Evolutionary conservation across 305 asterid genomes (phyloP).

Genomic region (Andrographis paniculata): DNA sequence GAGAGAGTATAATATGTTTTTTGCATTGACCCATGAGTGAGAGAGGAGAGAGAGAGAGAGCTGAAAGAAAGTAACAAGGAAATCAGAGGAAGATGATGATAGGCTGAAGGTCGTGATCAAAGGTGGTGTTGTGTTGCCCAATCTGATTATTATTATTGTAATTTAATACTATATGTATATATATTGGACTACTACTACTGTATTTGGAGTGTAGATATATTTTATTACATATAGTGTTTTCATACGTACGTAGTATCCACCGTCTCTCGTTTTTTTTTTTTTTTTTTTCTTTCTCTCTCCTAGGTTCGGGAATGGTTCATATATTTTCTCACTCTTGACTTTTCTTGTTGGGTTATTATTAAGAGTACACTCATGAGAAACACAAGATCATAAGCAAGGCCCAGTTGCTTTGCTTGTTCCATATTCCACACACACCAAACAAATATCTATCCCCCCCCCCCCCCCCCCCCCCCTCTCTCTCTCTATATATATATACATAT

Average conservation of each 20-base stretch:
- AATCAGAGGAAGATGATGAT: neutral
- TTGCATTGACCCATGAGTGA: constrained; percentile 3
- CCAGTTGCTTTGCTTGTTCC: neutral
- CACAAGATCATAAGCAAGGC: neutral
- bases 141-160: neutral
- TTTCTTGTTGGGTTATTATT: constrained; percentile 1
- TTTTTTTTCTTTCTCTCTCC: neutral
- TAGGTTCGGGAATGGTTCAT: neutral
- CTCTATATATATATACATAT: neutral
- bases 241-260: neutral
- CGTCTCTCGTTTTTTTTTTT: too few relatives aligned
- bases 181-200: neutral
- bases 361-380: neutral
- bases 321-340: neutral
- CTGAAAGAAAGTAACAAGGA: neutral
- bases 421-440: neutral
- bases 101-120: neutral
- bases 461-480: too few relatives aligned
- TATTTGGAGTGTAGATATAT: neutral
- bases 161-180: too few relatives aligned
- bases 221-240: neutral
- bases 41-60: neutral
- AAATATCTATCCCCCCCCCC: too few relatives aligned
- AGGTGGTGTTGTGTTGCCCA: neutral
- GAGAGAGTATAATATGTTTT: neutral